Conservation (phyloP, 2,329 filamentous ascomycete species). For the Sarocladium strictum region DNA sequence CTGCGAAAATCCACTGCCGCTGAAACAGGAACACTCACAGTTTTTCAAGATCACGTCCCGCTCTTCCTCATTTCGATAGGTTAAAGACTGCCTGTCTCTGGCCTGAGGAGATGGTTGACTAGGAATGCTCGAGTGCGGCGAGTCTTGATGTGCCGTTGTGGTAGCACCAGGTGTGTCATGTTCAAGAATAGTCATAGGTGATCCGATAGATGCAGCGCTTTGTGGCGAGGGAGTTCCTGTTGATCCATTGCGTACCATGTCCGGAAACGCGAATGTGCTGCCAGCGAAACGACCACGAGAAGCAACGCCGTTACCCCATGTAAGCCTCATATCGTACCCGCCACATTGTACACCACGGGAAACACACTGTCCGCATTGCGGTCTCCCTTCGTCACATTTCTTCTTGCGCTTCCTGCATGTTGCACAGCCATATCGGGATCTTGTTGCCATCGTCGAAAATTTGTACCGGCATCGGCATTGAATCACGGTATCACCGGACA, state of each 20-base stretch:
- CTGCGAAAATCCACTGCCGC: neutral
- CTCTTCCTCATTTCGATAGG: neutral
- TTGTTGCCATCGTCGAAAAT: neutral
- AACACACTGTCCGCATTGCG: slow-evolving; percentile 28
- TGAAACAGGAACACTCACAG: neutral
- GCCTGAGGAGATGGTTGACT: too few relatives aligned
- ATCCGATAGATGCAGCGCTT: neutral
- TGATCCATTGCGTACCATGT: neutral
- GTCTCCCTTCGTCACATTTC: slow-evolving; percentile 34
- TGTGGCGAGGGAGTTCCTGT: neutral
- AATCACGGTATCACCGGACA: too few relatives aligned
- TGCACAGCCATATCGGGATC: slow-evolving; percentile 20
- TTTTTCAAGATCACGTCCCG: neutral
- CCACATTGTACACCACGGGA: slow-evolving; percentile 29
- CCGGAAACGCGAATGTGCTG: neutral
- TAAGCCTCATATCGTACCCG: neutral
- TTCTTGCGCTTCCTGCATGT: slow-evolving; percentile 34
- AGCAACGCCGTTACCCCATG: neutral
- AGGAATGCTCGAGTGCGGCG: neutral
- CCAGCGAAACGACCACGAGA: neutral
- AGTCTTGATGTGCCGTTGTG: neutral
- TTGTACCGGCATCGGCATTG: too few relatives aligned
- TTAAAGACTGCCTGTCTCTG: too few relatives aligned
- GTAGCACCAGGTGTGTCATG: neutral
- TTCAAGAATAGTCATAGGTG: neutral